phyloP scores from a whole-genome alignment of 805 yeast species.

The Candida krabiensis region DNA sequence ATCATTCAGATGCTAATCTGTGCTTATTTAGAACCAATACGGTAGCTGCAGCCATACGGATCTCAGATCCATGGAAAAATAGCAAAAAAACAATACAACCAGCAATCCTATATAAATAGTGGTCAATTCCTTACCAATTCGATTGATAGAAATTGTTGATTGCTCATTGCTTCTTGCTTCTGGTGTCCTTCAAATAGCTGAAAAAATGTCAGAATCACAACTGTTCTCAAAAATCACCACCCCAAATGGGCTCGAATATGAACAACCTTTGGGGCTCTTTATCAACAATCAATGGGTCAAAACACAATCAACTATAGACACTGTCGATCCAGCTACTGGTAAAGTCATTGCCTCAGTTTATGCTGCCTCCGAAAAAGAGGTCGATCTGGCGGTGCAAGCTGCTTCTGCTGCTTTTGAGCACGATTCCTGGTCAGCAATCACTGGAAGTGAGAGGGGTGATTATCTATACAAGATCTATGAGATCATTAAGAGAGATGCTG shows the following conservation, averaged over 20 bases:
- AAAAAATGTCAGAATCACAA: slow-evolving; percentile 13
- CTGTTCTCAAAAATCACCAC: slow-evolving; percentile 28
- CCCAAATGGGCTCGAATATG: slow-evolving; percentile 30
- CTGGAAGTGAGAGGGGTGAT: slow-evolving; percentile 54
- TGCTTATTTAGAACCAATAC: no score
- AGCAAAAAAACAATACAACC: no score
- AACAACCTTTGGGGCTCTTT: slow-evolving; percentile 52
- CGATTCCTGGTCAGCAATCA: slow-evolving; percentile 45
- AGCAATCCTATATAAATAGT: no score
- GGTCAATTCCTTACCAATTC: no score
- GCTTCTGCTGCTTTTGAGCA: slow-evolving; percentile 60
- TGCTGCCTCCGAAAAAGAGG: slow-evolving; percentile 57
- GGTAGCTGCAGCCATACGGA: no score
- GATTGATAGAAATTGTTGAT: no score
- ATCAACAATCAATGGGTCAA: slow-evolving; percentile 55
- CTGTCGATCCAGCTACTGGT: slow-evolving; percentile 47
- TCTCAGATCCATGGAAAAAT: no score
- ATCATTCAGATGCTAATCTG: no score
- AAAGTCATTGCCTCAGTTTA: slow-evolving; percentile 57
- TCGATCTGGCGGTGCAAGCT: slow-evolving; percentile 65
- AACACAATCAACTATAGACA: slow-evolving; percentile 24
- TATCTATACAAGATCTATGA: slow-evolving; percentile 52
- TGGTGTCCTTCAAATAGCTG: no score
- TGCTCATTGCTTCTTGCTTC: no score
- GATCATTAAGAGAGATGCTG: slow-evolving; percentile 49